Conservation (phyloP, 306 rosid genomes). For the Myrica gale region DNA sequence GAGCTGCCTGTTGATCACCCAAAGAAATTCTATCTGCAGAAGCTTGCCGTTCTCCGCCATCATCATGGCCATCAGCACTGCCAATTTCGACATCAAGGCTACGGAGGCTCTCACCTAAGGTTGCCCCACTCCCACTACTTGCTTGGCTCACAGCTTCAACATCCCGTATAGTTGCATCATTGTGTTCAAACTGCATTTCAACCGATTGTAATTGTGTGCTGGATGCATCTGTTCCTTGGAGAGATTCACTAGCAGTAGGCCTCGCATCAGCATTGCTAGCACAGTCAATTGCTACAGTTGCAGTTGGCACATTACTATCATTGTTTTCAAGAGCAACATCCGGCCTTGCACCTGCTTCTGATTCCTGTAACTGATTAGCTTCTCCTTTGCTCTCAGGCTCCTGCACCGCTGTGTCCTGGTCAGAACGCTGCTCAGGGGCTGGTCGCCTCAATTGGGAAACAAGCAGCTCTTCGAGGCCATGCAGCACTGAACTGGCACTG, state of each 20-base stretch:
- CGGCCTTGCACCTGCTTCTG: slow-evolving; percentile 48
- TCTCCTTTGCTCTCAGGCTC: slow-evolving; percentile 50
- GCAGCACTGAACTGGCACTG: slow-evolving; percentile 58
- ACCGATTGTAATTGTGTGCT: slow-evolving; percentile 53
- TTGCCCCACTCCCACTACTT: slow-evolving; percentile 98
- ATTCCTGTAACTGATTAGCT: slow-evolving; percentile 45
- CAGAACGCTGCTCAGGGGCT: slow-evolving; percentile 56
- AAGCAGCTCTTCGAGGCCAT: slow-evolving; percentile 89
- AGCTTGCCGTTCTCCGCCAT: slow-evolving; percentile 85
- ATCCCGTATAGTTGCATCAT: slow-evolving; percentile 71
- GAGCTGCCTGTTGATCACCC: slow-evolving; percentile 75
- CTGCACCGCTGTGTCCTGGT: slow-evolving; percentile 37
- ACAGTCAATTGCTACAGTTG: slow-evolving; percentile 33
- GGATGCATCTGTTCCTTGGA: slow-evolving; percentile 47
- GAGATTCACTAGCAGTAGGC: slow-evolving; percentile 49
- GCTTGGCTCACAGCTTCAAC: slow-evolving; percentile 98
- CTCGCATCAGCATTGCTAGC: slow-evolving; percentile 40
- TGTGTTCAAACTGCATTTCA: slow-evolving; percentile 89
- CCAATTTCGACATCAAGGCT: slow-evolving; percentile 99
- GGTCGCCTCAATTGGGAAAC: slow-evolving; percentile 85
- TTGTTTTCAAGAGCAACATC: slow-evolving; percentile 52
- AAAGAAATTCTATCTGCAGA: slow-evolving; percentile 60
- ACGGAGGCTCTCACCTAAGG: slow-evolving; percentile 93
- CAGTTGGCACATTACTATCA: slow-evolving; percentile 38
- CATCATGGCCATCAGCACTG: slow-evolving; percentile 97